Base-by-base conservation (phyloP, 31 red algal genomes). In the Odonthalia washingtoniensis region DNA sequence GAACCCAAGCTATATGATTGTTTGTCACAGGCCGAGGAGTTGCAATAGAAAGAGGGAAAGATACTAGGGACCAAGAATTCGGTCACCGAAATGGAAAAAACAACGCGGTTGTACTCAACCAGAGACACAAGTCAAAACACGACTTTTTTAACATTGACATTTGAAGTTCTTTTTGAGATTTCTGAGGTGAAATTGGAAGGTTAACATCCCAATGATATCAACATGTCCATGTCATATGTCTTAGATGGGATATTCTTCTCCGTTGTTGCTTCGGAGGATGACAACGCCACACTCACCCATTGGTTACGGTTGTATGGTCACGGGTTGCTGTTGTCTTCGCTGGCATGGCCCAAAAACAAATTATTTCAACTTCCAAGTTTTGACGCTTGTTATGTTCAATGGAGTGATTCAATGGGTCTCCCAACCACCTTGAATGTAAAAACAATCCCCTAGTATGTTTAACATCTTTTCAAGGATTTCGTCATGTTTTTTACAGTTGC, bases 401-500 rank as follows among this genome's bases (percentile, higher is more conserved):
- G n/a, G n/a, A n/a, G 75, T 43, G 91, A 93, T 64, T 66, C 91
- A 57, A 83, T 67, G 31, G 84, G 84, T 49, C 35, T 93, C 1
- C 91, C 91, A 81, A 93, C 91, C 28, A 26, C 88, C 17, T 43
- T 93, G 27, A 93, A 93, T 78, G 91, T 93, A 16, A 83, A 37
- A 24, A 83, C 91, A 21, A 84, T 87, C 83, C 91, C 31, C 62
- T 88, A 28, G 46, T 16, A 39, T 87, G 87, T 63, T 82, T 69
- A 1, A 93, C 91, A 14, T 93, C 91, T 35, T 70, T 93, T 84
- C 91, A 93, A 74, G 91, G 91, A 44, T 78, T 93, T 52, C 91
- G 91, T 36, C 91, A 93, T 88, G 84, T 93, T 93, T 44, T 93
- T 93, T 76, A 93, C 91, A 12, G 83, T 88, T 2, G 65, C 91